A percentile compares a stretch with the other conserved stretches of the same genome.
Conservation (phyloP, 768 basidiomycete species). For the Gelatoporia subvermispora region DNA sequence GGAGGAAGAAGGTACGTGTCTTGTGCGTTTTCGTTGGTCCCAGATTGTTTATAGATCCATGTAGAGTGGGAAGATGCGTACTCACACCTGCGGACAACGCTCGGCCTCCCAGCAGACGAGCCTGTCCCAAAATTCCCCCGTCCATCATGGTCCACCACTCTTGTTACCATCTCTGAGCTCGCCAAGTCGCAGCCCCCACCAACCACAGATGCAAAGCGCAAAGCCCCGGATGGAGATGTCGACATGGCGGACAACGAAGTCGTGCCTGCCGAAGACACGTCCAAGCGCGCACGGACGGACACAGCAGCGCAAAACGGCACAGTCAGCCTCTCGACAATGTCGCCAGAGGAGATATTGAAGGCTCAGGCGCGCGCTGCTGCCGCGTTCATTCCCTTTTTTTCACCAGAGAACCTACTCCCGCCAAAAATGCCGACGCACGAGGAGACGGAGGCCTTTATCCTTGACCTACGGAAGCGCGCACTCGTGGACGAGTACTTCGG, state of each 20-base stretch:
- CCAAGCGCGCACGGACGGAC: constrained; percentile 28
- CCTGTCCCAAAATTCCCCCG: constrained; percentile 50
- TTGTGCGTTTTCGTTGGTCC: background rate
- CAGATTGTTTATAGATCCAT: background rate
- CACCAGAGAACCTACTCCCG: constrained; percentile 63
- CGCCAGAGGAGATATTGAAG: constrained; percentile 19
- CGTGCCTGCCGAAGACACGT: constrained; percentile 20
- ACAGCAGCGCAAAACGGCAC: constrained; percentile 9
- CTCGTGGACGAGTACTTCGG: constrained; percentile 77
- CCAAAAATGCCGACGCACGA: constrained; percentile 71
- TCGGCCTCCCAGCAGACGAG: constrained; percentile 48
- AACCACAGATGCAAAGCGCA: constrained; percentile 44
- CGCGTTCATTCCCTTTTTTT: constrained; percentile 70
- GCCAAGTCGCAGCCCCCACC: constrained; percentile 16
- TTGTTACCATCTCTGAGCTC: constrained; percentile 21
- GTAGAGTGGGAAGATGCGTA: constrained; percentile 68
- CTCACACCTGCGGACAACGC: constrained; percentile 44
- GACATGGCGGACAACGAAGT: constrained; percentile 29
- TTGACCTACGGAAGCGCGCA: constrained; percentile 75
- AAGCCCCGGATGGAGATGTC: constrained; percentile 42
- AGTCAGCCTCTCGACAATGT: constrained; percentile 14
- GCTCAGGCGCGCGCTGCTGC: constrained; percentile 54
- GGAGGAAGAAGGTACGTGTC: constrained; percentile 63
- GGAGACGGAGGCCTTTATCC: constrained; percentile 75
- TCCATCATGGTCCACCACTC: constrained; percentile 20